Evolutionary conservation across 2,329 filamentous ascomycete genomes (phyloP), one percentile per base, ranked within the genome.

Genomic region (Cercospora sojina): DNA sequence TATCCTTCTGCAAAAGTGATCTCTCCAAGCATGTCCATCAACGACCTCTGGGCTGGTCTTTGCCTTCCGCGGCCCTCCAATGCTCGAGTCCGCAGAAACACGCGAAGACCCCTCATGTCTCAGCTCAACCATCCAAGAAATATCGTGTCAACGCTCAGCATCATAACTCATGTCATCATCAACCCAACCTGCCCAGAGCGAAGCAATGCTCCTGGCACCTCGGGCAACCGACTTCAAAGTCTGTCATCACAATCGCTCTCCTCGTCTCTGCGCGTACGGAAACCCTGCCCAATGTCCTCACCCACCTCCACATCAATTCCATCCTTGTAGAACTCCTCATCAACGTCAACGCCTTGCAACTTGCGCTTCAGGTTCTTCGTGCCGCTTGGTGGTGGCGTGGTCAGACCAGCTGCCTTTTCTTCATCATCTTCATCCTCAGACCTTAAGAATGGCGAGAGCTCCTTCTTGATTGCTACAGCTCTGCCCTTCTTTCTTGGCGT

Each of bases 221-320:
- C 35, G 18, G 7, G 6, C 47, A 10, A 10, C 20, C 47, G 2
- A 25, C 47, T 53, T 53, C 49, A 55, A 55, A 55, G 51, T 18
- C 47, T 23, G 51, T 55, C 49, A 53, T 27, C 23, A 18, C 27
- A 20, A 20, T 64, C 63, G 9, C 47, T 41, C 31, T 60, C 57
- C 27, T 64, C 62, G 16, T 43, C 25, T n/a, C 32, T 32, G 56
- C 23, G 63, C 53, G 49, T 59, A 10, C 65, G 55, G 31, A 67
- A 67, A 2, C 69, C 69, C 60, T 71, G 65, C 10, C 72, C 72
- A 53, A 72, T 66, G 51, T 74, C 72, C 69, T 74, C 73, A 1
- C 72, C 72, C n/a, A 72, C 68, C 53, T 66, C 64, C 51, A 74
- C 71, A 58, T 72, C 69, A 25, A 67, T 62, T 5, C 62, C 67